Percentiles rank a stretch among this genome's conserved stretches.
These are phyloP conservation scores for Ceratobasidium sp. DNA, from an alignment of 1,284 basidiomycete genomes.

Conservation along the genomic window DNA sequence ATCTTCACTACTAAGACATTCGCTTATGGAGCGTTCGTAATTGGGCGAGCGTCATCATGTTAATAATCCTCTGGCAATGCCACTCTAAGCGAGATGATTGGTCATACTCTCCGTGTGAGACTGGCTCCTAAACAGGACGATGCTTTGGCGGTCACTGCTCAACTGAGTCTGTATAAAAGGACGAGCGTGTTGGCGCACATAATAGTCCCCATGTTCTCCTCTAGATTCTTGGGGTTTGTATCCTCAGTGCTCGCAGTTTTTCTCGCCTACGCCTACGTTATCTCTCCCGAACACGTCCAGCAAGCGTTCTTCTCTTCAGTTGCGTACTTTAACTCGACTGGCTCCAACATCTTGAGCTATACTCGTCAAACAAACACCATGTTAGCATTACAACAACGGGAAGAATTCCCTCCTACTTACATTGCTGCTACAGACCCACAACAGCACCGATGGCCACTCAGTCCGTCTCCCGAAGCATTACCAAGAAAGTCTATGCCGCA, in stretches of 20 bases:
- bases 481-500: conserved; percentile 76
- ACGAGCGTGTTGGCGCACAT: conserved; percentile 2
- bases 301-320: conserved; percentile 18
- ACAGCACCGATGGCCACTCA: conserved; percentile 15
- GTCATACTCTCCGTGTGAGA: not conserved
- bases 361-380: not conserved
- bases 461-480: conserved; percentile 68
- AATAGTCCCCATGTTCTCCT: conserved; percentile 14
- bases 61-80: not conserved
- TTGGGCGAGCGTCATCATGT: not conserved
- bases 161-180: conserved; percentile 31
- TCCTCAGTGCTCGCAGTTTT: conserved; percentile 17
- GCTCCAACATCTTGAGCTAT: not conserved
- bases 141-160: conserved; percentile 10
- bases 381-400: not conserved
- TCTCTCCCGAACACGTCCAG: conserved; percentile 16
- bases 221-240: conserved; percentile 15
- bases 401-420: not conserved
- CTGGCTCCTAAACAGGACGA: not conserved
- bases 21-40: not conserved
- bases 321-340: conserved; percentile 4
- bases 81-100: not conserved
- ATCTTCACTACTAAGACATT: not conserved
- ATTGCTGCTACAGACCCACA: not conserved
- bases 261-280: conserved; percentile 30